phyloP scores from a whole-genome alignment of 139 green algal genomes.

The Dunaliella primolecta region DNA sequence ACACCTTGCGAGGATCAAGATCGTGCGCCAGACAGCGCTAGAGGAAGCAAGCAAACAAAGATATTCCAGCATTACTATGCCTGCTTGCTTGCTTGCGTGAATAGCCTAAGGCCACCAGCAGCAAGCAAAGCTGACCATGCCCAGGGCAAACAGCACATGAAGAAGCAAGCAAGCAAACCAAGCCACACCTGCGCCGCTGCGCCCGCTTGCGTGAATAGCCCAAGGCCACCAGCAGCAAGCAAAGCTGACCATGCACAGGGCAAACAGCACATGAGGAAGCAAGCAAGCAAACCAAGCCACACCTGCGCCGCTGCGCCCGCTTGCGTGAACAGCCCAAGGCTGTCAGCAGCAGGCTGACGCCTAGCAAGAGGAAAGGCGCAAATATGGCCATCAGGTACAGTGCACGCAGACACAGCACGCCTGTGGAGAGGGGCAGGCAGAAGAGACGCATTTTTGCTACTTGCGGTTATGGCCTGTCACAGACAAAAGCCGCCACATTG shows the following conservation, averaged over 20 bases:
- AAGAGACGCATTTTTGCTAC: too few species aligned
- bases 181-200: not conserved
- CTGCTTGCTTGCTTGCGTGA: not conserved
- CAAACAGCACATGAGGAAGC: conserved; percentile 19
- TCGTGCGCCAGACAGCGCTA: not conserved
- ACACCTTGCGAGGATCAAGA: not conserved
- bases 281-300: not conserved
- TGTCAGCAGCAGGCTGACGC: conserved; percentile 54
- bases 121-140: conserved; percentile 61
- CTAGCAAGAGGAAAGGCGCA: conserved; percentile 62
- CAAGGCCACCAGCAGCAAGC: conserved; percentile 52
- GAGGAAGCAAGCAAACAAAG: not conserved
- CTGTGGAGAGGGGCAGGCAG: too few species aligned
- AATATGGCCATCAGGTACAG: conserved; percentile 60
- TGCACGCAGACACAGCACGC: conserved; percentile 34
- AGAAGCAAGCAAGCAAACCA: not conserved
- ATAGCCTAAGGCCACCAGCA: conserved; percentile 43
- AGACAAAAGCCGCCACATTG: too few species aligned
- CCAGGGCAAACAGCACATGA: not conserved
- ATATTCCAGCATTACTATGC: not conserved
- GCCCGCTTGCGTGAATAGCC: not conserved
- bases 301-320: not conserved
- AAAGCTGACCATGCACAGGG: conserved; percentile 57
- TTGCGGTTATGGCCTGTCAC: too few species aligned
- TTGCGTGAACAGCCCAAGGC: not conserved